Percentiles rank a stretch among this genome's conserved stretches.
Conservation (phyloP, 495 filamentous ascomycete genomes). For the Tuber brumale region DNA sequence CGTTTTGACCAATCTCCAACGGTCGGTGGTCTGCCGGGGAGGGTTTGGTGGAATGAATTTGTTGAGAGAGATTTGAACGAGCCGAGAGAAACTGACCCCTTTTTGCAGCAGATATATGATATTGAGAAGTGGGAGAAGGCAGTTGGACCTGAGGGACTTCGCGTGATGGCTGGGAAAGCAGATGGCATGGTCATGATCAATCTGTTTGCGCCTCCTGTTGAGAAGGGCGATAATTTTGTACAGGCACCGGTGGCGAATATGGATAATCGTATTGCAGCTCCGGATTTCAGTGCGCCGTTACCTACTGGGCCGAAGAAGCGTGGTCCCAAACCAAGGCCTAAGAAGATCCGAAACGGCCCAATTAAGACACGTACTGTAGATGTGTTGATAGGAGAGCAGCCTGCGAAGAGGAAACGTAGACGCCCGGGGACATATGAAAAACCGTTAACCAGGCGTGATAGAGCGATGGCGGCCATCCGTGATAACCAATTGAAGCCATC, state of each 20-base stretch:
- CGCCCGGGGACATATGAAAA: constrained; percentile 35
- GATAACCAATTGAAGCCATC: constrained; percentile 34
- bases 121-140: constrained; percentile 38
- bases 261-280: constrained; percentile 33
- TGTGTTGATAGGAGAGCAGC: constrained; percentile 33
- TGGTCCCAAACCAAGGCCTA: constrained; percentile 28
- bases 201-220: constrained; percentile 38
- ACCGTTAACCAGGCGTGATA: constrained; percentile 32
- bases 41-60: constrained; percentile 42
- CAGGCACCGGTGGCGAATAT: constrained; percentile 35
- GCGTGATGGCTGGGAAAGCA: constrained; percentile 23
- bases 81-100: constrained; percentile 30
- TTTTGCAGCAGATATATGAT: constrained; percentile 36
- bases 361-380: constrained; percentile 26
- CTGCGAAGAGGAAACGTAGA: constrained; percentile 30
- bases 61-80: constrained; percentile 36
- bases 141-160: constrained; percentile 1
- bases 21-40: constrained; percentile 26
- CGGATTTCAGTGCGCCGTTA: constrained; percentile 25
- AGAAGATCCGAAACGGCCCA: constrained; percentile 4
- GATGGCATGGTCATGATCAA: constrained; percentile 40
- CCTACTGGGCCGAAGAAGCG: constrained; percentile 22
- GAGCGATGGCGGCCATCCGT: constrained; percentile 41
- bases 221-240: constrained; percentile 33
- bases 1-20: constrained; percentile 26